Percentiles rank a stretch among this genome's conserved stretches.
phyloP scores from a whole-genome alignment of 169 alveolate species.

The Plasmodium inui region DNA sequence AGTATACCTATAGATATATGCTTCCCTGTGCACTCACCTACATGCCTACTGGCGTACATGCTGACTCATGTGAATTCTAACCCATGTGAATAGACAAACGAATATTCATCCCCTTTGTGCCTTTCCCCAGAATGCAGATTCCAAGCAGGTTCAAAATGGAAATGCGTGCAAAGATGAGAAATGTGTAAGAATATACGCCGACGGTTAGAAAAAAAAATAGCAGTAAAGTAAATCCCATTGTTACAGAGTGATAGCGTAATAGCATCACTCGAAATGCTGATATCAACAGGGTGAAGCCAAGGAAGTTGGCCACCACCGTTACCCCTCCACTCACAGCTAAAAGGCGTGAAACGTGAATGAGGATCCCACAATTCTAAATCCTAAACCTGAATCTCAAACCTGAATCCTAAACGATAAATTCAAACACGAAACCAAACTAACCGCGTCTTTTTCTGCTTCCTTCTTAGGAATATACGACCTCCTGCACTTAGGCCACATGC shows the following conservation, averaged over 20 bases:
- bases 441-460: neutral
- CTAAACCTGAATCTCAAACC: no score
- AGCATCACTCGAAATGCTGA: neutral
- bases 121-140: conserved; percentile 18
- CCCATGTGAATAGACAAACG: neutral
- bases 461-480: conserved; percentile 95
- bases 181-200: conserved; percentile 68
- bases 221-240: neutral
- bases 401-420: no score
- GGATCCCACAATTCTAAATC: no score
- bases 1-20: no score
- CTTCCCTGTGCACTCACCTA: neutral
- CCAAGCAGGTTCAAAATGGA: neutral
- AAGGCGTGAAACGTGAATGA: no score
- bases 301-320: no score
- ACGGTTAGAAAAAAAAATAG: conserved; percentile 47
- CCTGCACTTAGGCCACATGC: conserved; percentile 97
- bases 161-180: conserved; percentile 8
- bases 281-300: neutral
- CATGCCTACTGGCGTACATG: no score
- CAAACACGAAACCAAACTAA: neutral
- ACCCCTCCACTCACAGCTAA: neutral
- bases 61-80: no score
- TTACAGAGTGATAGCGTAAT: neutral
- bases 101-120: neutral